A percentile compares a stretch with the other conserved stretches of the same genome.
These are phyloP conservation scores for Pichia gijzeniarum DNA, from an alignment of 805 yeast genomes.

Conservation along the genomic window DNA sequence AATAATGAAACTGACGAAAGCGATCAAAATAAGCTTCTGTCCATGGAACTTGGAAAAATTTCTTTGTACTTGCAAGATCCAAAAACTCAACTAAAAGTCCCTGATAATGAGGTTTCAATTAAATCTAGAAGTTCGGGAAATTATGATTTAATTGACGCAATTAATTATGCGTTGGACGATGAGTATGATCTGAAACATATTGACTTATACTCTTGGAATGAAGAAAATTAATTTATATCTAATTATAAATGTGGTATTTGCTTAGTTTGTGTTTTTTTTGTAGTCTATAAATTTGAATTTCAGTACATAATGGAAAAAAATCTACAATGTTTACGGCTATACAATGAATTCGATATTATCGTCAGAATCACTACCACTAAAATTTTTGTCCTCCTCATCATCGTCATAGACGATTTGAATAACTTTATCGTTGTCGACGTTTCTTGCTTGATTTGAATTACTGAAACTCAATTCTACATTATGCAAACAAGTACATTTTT, in stretches of 20 bases:
- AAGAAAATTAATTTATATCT: background rate
- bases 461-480: conserved; percentile 14
- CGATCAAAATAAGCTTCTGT: background rate
- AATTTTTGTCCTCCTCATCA: conserved; percentile 4
- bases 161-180: conserved; percentile 14
- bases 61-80: conserved; percentile 2
- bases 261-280: conserved; percentile 1
- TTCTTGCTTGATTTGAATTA: conserved; percentile 13
- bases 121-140: background rate
- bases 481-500: conserved; percentile 49
- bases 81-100: background rate
- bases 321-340: too few relatives aligned
- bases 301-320: too few relatives aligned
- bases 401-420: conserved; percentile 11
- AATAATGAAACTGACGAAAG: conserved; percentile 1
- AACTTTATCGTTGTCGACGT: conserved; percentile 29
- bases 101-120: conserved; percentile 5
- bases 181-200: conserved; percentile 1
- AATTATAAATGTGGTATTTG: background rate
- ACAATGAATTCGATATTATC: conserved; percentile 15
- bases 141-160: conserved; percentile 14
- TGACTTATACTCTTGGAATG: conserved; percentile 1
- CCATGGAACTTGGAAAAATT: conserved; percentile 8
- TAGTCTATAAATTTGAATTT: conserved; percentile 3
- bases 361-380: conserved; percentile 11